Conservation (phyloP, 1,139 yeast genomes). For the Scheffersomyces parashehatae region DNA sequence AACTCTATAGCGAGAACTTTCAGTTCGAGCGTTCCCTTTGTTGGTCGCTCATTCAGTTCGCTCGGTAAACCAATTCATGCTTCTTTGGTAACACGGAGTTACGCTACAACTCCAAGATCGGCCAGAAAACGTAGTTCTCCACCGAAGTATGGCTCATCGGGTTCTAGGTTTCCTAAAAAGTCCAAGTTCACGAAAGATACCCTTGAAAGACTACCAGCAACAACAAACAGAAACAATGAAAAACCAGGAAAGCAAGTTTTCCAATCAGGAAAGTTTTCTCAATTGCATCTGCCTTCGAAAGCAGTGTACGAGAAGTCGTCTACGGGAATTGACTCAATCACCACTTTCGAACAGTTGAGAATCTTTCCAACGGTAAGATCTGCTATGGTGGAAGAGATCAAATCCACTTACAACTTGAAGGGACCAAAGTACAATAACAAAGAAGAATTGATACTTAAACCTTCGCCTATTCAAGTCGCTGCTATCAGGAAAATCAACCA, state of each 20-base stretch:
- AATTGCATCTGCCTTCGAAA: constrained; percentile 17
- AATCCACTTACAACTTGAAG: constrained; percentile 43
- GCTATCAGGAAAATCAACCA: constrained; percentile 46
- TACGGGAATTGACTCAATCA: constrained; percentile 34
- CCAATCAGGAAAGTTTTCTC: constrained; percentile 20
- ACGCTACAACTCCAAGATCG: no score
- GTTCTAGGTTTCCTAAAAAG: no score
- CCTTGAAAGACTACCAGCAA: no score
- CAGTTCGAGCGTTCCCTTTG: no score
- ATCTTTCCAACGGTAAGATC: constrained; percentile 68
- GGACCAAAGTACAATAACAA: constrained; percentile 35
- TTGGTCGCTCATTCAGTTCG: no score
- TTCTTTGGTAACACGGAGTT: no score
- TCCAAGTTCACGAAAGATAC: no score
- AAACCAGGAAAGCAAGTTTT: constrained; percentile 3
- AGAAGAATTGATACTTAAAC: constrained; percentile 34
- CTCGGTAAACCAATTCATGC: no score
- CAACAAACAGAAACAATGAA: no score
- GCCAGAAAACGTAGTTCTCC: no score
- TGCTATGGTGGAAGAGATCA: constrained; percentile 62
- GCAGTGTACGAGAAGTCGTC: constrained; percentile 17
- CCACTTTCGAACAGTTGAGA: constrained; percentile 62
- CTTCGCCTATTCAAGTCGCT: constrained; percentile 48
- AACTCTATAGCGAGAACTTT: no score
- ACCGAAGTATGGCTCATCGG: no score